Evolutionary conservation across 495 filamentous ascomycete species (phyloP), one percentile per base, ranked within the genome.

Genomic region (Jackrogersella multiformis): DNA sequence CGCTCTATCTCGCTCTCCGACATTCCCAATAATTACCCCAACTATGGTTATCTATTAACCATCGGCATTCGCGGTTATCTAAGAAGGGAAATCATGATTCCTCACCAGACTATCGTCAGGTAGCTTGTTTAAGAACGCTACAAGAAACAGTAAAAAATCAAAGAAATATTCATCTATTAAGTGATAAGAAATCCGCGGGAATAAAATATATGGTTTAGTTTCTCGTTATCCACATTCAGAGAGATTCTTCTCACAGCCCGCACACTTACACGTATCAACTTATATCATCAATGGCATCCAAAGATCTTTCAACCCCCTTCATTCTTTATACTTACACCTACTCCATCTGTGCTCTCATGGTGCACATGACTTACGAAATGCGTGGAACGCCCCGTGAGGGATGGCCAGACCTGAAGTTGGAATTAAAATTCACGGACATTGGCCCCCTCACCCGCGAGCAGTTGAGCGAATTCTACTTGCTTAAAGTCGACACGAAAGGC

Each of bases 401-500:
- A 23, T 8, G 45, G 6, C 45, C 35, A 18, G 45, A 52, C 13
- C 28, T 61, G 34, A 52, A 52, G 24, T 8, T 59, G 5, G 55
- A 48, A 5, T 1, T 26, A 13, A 51, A 51, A 13, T 20, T 41
- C 32, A 18, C 41, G 10, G 23, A 60, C 13, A 51, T 51, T 9
- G 12, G 30, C 26, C 30, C 7, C 23, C 0, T 16, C 4, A 34
- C n/a, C 15, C 56, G 56, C 21, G 56, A 60, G 44, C 32, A 60
- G 23, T 49, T 60, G 56, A 60, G 44, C 34, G 44, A 60, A 12
- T 51, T 45, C 10, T 60, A 49, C 56, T 51, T 41, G 16, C 48
- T 52, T 28, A 51, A 60, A 8, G 15, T 41, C 44, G 51, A 60
- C n/a, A 21, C 44, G 16, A 39, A 60, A 51, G 44, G 56, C 5